These are phyloP conservation scores for Abelmoschus esculentus DNA, from an alignment of 345 rosid genomes.

Conservation along the genomic window DNA sequence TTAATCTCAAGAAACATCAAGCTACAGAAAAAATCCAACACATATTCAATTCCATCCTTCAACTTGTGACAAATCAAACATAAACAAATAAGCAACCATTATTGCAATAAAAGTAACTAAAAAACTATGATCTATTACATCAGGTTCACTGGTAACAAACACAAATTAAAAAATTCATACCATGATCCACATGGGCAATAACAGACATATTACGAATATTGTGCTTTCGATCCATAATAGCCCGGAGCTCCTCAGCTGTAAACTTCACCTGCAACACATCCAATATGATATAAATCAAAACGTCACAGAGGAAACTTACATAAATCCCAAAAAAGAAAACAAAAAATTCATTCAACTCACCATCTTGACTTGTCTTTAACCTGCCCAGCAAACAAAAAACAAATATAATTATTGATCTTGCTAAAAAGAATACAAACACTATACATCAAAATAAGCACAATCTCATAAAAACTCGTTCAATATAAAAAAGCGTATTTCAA, in stretches of 20 bases:
- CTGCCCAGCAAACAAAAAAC: background rate
- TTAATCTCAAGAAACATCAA: too few relatives aligned
- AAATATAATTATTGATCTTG: background rate
- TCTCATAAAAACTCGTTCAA: background rate
- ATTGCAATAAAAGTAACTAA: too few relatives aligned
- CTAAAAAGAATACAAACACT: background rate
- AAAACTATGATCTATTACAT: background rate
- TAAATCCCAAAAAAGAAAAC: background rate
- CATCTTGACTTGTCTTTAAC: slow-evolving; percentile 11
- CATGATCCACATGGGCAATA: slow-evolving; percentile 68
- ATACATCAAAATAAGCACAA: background rate
- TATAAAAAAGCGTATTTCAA: too few relatives aligned
- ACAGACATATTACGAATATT: slow-evolving; percentile 76
- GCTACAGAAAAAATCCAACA: background rate
- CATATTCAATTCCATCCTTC: background rate
- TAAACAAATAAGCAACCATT: background rate
- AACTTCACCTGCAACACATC: slow-evolving; percentile 44
- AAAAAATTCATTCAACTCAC: slow-evolving; percentile 6
- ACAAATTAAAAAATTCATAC: slow-evolving; percentile 13
- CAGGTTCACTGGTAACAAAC: background rate
- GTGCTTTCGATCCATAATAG: slow-evolving; percentile 57
- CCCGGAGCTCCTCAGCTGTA: slow-evolving; percentile 53
- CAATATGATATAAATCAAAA: background rate
- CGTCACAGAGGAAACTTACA: background rate
- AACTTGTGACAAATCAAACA: background rate